A percentile compares a stretch with the other conserved stretches of the same genome.
Evolutionary conservation across 768 basidiomycete genomes (phyloP).

Genomic region (Termitomyces sp.): DNA sequence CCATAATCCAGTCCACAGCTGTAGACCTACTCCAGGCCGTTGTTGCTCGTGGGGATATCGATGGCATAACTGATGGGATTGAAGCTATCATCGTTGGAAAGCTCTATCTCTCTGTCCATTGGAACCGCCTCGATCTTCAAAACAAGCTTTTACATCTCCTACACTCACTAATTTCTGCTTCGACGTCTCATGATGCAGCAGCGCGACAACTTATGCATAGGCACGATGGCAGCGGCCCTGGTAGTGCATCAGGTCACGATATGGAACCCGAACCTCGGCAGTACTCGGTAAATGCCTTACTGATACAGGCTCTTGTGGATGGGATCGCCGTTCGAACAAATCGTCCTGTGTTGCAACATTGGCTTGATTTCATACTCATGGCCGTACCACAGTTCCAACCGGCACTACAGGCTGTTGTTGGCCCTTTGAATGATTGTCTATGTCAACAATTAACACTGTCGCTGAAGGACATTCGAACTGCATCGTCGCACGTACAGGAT

Average conservation of each 20-base stretch:
- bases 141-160: slow-evolving; percentile 91
- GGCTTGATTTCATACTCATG: slow-evolving; percentile 95
- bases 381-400: slow-evolving; percentile 84
- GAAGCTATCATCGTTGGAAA: slow-evolving; percentile 73
- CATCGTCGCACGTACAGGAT: slow-evolving; percentile 32
- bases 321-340: slow-evolving; percentile 71
- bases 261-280: slow-evolving; percentile 24
- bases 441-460: slow-evolving; percentile 62
- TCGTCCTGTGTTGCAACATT: slow-evolving; percentile 84
- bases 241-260: slow-evolving; percentile 30
- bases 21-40: slow-evolving; percentile 83
- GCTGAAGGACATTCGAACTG: slow-evolving; percentile 51
- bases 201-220: slow-evolving; percentile 21
- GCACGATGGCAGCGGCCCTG: slow-evolving; percentile 27
- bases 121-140: slow-evolving; percentile 74
- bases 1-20: slow-evolving; percentile 65
- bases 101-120: slow-evolving; percentile 71
- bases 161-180: slow-evolving; percentile 77
- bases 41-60: slow-evolving; percentile 78
- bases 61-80: slow-evolving; percentile 56
- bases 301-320: slow-evolving; percentile 77
- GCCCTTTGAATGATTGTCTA: slow-evolving; percentile 76
- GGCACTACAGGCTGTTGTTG: slow-evolving; percentile 58
- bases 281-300: slow-evolving; percentile 63
- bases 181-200: slow-evolving; percentile 36